Evolutionary conservation across 352 stramenopile species (phyloP), one percentile per base, ranked within the genome.

Genomic region (Phytophthora melonis): DNA sequence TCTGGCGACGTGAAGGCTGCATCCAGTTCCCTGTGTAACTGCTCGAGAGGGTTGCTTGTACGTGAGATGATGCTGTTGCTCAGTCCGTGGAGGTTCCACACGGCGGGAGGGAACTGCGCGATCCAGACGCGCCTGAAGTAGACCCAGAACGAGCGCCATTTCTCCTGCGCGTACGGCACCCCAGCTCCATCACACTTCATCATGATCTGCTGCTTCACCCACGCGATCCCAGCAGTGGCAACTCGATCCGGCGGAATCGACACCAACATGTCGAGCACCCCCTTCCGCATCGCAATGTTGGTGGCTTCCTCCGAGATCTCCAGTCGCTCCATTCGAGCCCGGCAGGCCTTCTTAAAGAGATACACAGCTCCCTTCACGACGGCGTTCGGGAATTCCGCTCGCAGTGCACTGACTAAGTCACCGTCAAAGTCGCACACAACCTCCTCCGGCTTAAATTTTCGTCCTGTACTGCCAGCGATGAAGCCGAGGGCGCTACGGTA

Each of bases 51-150:
- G 53, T 72, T 79, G 41, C 53, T 75, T 5, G 72, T 75, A 36
- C 67, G 66, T 13, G 43, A 21, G 8, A 75, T 62, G n/a, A 75
- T 49, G 9, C 50, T 64, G 34, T 69, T 66, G 18, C 2, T 57
- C 1, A 72, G 25, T 25, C 58, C 45, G 34, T 79, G 45, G 2
- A 75, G 43, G 58, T 75, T 79, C 68, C 72, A 79, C 18, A 71
- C 3, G n/a, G 32, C 54, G 18, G 62, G 52, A 11, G 41, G 39
- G 23, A 71, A 75, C 13, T 61, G 53, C 27, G 39, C n/a, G 39
- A 75, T 54, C 71, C 71, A 78, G 4, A 57, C 47, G 13, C 47
- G 39, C 63, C 47, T 11, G 50, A 75, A 78, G 55, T 71, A 75
- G 19, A 30, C 14, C 66, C 71, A 78, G 23, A 78, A 78, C 3